Percentiles rank a stretch among this genome's conserved stretches.
Conservation (phyloP, 371 early-diverging fungal genomes). For the Mucor indicus region DNA sequence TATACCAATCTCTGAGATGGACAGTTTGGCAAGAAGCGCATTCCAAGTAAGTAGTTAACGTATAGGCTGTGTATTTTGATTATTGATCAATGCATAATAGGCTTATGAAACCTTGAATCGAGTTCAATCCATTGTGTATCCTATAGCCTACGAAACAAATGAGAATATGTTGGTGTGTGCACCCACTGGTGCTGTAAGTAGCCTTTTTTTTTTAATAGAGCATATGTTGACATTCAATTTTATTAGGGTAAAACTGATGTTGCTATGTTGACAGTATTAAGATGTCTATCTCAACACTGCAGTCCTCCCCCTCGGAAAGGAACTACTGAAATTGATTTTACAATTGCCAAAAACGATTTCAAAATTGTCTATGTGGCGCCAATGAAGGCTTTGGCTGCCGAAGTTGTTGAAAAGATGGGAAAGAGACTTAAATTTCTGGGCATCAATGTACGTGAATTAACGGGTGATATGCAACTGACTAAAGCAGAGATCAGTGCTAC, state of each 20-base stretch:
- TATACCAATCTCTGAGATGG: conserved; percentile 66
- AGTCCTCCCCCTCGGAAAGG: conserved; percentile 48
- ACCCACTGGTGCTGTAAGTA: conserved; percentile 95
- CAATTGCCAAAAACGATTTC: conserved; percentile 75
- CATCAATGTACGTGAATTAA: conserved; percentile 87
- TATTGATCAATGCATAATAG: conserved; percentile 10
- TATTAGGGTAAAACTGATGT: conserved; percentile 98
- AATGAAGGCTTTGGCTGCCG: conserved; percentile 99
- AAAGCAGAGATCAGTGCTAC: conserved; percentile 87
- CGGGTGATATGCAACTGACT: conserved; percentile 97
- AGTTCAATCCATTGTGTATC: conserved; percentile 94
- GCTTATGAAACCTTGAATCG: conserved; percentile 90
- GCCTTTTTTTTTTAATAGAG: neutral
- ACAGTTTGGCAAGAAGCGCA: conserved; percentile 69
- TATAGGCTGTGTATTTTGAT: neutral
- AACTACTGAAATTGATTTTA: conserved; percentile 40
- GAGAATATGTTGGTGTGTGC: conserved; percentile 99
- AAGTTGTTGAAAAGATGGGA: conserved; percentile 92
- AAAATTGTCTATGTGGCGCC: conserved; percentile 99
- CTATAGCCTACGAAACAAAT: conserved; percentile 88
- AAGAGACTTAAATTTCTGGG: conserved; percentile 83
- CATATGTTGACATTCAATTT: conserved; percentile 17
- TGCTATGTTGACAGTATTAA: conserved; percentile 90
- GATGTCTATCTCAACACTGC: conserved; percentile 70
- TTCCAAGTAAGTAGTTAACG: conserved; percentile 55